Evolutionary conservation across 2,329 filamentous ascomycete genomes (phyloP).

Genomic region (Hypoxylon sp.): DNA sequence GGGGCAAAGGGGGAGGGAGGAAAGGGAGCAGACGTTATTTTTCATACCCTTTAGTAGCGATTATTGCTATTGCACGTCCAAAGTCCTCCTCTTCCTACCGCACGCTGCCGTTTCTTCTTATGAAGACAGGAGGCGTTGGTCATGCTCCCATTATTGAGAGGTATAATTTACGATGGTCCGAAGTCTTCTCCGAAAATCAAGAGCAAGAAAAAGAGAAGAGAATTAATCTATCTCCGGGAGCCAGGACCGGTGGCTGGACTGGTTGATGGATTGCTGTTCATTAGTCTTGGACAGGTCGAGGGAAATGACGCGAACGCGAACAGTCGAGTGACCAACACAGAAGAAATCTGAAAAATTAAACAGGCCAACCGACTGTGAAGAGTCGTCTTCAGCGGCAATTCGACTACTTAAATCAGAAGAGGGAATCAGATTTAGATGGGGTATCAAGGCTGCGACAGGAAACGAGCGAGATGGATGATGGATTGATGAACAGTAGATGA

Average conservation of each 20-base stretch:
- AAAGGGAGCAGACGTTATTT: constrained; percentile 40
- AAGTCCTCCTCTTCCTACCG: constrained; percentile 25
- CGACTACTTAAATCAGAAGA: constrained; percentile 25
- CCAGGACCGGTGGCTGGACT: constrained; percentile 18
- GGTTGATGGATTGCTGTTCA: constrained; percentile 20
- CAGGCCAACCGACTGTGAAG: constrained; percentile 18
- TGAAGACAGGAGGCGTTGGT: constrained; percentile 39
- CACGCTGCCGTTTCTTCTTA: constrained; percentile 35
- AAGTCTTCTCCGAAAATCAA: constrained; percentile 18
- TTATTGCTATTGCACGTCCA: constrained; percentile 33
- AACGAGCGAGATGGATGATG: constrained; percentile 1
- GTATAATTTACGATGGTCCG: constrained; percentile 42
- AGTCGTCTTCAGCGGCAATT: constrained; percentile 12
- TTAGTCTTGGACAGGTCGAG: constrained; percentile 23
- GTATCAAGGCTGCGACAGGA: constrained; percentile 7
- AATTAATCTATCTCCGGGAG: constrained; percentile 31
- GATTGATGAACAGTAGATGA: constrained; percentile 15
- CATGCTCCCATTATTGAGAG: constrained; percentile 45
- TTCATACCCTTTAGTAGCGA: constrained; percentile 43
- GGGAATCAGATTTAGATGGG: constrained; percentile 14
- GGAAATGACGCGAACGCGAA: constrained; percentile 20
- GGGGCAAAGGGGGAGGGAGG: constrained; percentile 12
- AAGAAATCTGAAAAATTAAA: constrained; percentile 14
- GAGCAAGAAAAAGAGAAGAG: constrained; percentile 14
- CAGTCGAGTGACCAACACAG: constrained; percentile 21